Conservation (phyloP, 768 basidiomycete species). For the Termitomyces sp. region DNA sequence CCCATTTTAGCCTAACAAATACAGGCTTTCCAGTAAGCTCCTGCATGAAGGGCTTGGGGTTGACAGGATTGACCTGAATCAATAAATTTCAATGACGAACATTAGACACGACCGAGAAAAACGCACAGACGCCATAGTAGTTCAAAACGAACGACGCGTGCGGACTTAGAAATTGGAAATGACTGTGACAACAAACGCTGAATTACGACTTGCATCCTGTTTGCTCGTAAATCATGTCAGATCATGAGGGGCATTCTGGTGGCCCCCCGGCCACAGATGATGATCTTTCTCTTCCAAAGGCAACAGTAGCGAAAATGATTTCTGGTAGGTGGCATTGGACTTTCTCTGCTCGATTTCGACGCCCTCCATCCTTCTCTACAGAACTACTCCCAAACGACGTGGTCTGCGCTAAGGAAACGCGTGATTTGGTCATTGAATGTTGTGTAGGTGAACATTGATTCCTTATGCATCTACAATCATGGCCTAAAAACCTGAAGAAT, state of each 20-base stretch:
- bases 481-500: slow-evolving; percentile 55
- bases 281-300: slow-evolving; percentile 92
- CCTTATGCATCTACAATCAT: slow-evolving; percentile 1
- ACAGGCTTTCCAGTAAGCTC: slow-evolving; percentile 97
- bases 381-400: slow-evolving; percentile 88
- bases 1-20: slow-evolving; percentile 96
- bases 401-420: slow-evolving; percentile 90
- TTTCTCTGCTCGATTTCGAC: slow-evolving; percentile 2
- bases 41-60: slow-evolving; percentile 98
- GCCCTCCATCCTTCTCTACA: slow-evolving; percentile 26
- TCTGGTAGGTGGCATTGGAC: slow-evolving; percentile 47
- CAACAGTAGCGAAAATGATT: slow-evolving; percentile 97
- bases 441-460: slow-evolving; percentile 85
- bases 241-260: slow-evolving; percentile 74
- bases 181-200: not conserved
- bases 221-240: slow-evolving; percentile 61
- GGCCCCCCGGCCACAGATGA: slow-evolving; percentile 72
- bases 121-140: slow-evolving; percentile 66
- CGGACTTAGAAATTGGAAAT: slow-evolving; percentile 28
- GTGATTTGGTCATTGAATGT: slow-evolving; percentile 95
- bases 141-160: slow-evolving; percentile 32
- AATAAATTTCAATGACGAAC: slow-evolving; percentile 1
- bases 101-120: slow-evolving; percentile 6
- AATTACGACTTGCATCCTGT: not conserved
- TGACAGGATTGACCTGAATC: slow-evolving; percentile 80